phyloP scores from a whole-genome alignment of 2,329 filamentous ascomycete genomes.

The Verticillium dahliae region DNA sequence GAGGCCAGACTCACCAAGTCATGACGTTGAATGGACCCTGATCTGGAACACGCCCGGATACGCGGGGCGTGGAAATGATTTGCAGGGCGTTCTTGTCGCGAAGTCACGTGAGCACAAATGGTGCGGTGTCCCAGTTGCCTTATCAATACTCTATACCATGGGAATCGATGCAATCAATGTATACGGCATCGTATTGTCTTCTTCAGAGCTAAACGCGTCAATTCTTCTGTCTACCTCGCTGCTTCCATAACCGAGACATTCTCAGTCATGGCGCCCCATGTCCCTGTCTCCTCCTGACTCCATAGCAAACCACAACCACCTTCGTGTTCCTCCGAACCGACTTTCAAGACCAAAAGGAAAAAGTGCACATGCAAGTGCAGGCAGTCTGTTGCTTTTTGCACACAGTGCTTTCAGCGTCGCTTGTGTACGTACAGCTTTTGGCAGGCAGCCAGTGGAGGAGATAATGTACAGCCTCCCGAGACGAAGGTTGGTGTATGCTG shows the following conservation, averaged over 20 bases:
- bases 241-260: not conserved
- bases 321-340: not conserved
- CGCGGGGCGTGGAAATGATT: slow-evolving; percentile 2
- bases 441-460: not conserved
- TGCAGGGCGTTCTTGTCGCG: slow-evolving; percentile 5
- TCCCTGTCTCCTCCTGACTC: not conserved
- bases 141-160: too few relatives aligned
- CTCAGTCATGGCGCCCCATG: not conserved
- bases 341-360: not conserved
- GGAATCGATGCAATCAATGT: too few relatives aligned
- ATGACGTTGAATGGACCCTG: not conserved
- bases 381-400: too few relatives aligned
- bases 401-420: not conserved
- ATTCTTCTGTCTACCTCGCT: not conserved
- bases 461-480: slow-evolving; percentile 1
- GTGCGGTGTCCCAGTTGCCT: too few relatives aligned
- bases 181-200: not conserved
- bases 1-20: not conserved
- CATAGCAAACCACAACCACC: not conserved
- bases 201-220: not conserved
- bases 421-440: not conserved
- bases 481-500: not conserved
- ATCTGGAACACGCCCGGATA: not conserved
- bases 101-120: slow-evolving; percentile 1
- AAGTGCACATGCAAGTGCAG: not conserved